Conservation (phyloP, 148 eudicot species). For the Chenopodium suecicum region DNA sequence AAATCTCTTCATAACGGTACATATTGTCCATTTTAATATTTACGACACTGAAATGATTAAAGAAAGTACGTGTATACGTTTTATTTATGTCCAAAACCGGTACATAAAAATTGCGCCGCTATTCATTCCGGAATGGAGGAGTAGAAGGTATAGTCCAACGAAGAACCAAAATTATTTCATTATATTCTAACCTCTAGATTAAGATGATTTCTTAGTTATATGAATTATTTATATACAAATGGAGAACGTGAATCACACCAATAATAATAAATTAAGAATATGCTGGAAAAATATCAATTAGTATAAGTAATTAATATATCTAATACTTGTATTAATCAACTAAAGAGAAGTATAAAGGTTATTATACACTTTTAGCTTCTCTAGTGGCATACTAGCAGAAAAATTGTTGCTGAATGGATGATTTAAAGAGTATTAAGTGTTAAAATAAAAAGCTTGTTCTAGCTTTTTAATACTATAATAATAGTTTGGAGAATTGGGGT, state of each 20-base stretch:
- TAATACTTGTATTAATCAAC: too few species aligned
- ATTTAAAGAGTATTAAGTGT: constrained; percentile 14
- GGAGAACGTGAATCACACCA: constrained; percentile 13
- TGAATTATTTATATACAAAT: background rate
- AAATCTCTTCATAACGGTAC: too few species aligned
- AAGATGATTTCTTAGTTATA: background rate
- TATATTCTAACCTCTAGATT: background rate
- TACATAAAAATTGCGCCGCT: too few species aligned
- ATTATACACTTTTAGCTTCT: constrained; percentile 6
- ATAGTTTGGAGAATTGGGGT: background rate
- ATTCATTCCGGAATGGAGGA: background rate
- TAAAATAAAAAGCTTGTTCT: background rate
- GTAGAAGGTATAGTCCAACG: background rate
- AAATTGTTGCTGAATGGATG: constrained; percentile 11
- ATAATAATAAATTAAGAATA: background rate
- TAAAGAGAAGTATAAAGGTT: background rate
- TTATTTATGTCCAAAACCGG: too few species aligned
- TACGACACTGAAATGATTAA: too few species aligned
- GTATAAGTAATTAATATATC: background rate
- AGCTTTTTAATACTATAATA: background rate
- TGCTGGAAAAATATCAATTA: background rate
- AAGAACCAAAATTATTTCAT: background rate
- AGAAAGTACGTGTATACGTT: too few species aligned
- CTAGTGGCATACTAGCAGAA: constrained; percentile 7
- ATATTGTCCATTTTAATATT: too few species aligned